Evolutionary conservation across 768 basidiomycete species (phyloP).

Genomic region (Megacollybia marginata): DNA sequence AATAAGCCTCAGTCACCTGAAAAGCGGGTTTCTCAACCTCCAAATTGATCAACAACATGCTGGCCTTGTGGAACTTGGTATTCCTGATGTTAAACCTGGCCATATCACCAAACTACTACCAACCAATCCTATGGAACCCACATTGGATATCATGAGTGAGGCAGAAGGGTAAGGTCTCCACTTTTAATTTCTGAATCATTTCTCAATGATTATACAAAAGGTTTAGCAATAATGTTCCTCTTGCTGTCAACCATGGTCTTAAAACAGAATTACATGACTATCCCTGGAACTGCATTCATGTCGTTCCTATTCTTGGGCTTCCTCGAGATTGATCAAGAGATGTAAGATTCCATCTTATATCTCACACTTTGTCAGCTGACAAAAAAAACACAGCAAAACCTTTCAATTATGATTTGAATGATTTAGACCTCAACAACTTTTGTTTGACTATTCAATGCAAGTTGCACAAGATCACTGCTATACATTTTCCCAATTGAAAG

Average conservation of each 20-base stretch:
- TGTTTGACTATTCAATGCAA: slow-evolving; percentile 61
- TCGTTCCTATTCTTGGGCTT: too few relatives aligned
- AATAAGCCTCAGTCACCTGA: too few relatives aligned
- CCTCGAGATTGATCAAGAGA: slow-evolving; percentile 63
- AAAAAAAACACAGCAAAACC: slow-evolving; percentile 47
- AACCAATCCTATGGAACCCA: slow-evolving; percentile 44
- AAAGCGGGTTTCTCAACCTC: too few relatives aligned
- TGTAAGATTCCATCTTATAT: slow-evolving; percentile 27
- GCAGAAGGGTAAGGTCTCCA: slow-evolving; percentile 46
- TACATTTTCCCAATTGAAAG: too few relatives aligned
- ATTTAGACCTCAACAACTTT: slow-evolving; percentile 67
- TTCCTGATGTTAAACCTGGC: slow-evolving; percentile 26
- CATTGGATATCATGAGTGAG: slow-evolving; percentile 60
- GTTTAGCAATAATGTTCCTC: slow-evolving; percentile 48
- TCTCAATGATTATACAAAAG: slow-evolving; percentile 34
- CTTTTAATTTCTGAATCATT: slow-evolving; percentile 2
- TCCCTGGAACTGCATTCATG: too few relatives aligned
- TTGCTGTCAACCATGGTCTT: slow-evolving; percentile 49
- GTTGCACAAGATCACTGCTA: slow-evolving; percentile 65
- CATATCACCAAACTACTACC: slow-evolving; percentile 46
- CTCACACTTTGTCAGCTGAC: neutral
- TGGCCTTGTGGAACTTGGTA: slow-evolving; percentile 29
- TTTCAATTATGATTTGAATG: slow-evolving; percentile 62
- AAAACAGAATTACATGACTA: too few relatives aligned
- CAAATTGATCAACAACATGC: slow-evolving; percentile 22